Percentiles rank a stretch among this genome's conserved stretches.
These are phyloP conservation scores for Aethionema arabicum DNA, from an alignment of 345 rosid species.

Conservation along the genomic window DNA sequence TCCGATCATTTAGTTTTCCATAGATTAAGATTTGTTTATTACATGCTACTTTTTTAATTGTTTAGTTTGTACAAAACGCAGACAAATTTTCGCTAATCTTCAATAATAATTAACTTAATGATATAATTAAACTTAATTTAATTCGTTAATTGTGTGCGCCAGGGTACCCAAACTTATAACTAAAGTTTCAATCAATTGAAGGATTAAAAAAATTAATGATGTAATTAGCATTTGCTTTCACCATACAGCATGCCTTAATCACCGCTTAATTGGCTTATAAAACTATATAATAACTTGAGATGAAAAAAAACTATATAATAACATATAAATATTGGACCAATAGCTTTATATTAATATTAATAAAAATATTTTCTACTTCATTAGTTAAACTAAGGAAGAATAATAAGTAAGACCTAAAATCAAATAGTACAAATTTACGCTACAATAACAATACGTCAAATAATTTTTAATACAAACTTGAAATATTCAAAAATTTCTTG, in stretches of 20 bases:
- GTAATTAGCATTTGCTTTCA: slow-evolving; percentile 27
- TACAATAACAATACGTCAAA: slow-evolving; percentile 14
- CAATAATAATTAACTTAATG: background rate
- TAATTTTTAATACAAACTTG: slow-evolving; percentile 25
- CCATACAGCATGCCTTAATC: slow-evolving; percentile 27
- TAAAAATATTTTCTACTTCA: background rate
- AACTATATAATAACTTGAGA: slow-evolving; percentile 17
- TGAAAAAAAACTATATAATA: background rate
- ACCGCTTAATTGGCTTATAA: background rate
- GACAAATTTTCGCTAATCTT: slow-evolving; percentile 1
- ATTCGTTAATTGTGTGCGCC: slow-evolving; percentile 27
- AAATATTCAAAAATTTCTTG: slow-evolving; percentile 22
- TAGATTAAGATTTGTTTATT: too few species aligned
- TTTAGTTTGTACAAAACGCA: background rate
- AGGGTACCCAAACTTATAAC: slow-evolving; percentile 31
- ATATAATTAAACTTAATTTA: background rate
- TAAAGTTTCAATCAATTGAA: slow-evolving; percentile 17
- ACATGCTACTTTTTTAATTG: too few species aligned
- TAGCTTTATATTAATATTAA: background rate
- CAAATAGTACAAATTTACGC: slow-evolving; percentile 24
- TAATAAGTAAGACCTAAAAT: background rate
- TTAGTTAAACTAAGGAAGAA: slow-evolving; percentile 16
- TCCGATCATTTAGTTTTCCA: background rate
- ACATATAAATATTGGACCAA: background rate
- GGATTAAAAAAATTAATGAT: background rate